phyloP scores from a whole-genome alignment of 257 asterid species.

The Solanum virginianum region DNA sequence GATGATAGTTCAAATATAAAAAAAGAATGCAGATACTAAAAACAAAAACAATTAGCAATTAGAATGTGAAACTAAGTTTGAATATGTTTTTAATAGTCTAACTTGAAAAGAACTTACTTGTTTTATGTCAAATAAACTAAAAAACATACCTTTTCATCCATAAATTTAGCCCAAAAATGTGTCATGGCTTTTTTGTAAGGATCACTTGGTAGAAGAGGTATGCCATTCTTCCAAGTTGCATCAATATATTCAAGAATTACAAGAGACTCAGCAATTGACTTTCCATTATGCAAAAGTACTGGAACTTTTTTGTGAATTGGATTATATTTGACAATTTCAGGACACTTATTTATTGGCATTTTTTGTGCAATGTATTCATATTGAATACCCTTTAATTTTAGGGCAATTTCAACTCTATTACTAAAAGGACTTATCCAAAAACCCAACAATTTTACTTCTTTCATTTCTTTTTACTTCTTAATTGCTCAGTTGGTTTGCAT shows the following conservation, averaged over 20 bases:
- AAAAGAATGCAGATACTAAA: too few relatives aligned
- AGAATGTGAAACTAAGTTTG: too few relatives aligned
- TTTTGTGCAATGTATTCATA: constrained; percentile 30
- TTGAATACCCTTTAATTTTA: constrained; percentile 28
- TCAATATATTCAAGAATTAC: constrained; percentile 49
- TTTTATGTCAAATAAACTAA: too few relatives aligned
- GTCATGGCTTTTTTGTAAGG: constrained; percentile 26
- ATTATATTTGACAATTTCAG: constrained; percentile 25
- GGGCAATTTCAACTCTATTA: constrained; percentile 26
- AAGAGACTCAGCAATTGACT: constrained; percentile 24
- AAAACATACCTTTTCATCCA: constrained; percentile 33
- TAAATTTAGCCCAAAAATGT: constrained; percentile 43
- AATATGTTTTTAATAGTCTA: too few relatives aligned
- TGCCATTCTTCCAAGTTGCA: constrained; percentile 22
- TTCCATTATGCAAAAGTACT: constrained; percentile 32
- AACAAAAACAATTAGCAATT: too few relatives aligned
- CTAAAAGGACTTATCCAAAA: constrained; percentile 24
- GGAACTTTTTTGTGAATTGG: constrained; percentile 37
- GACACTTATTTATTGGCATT: constrained; percentile 15
- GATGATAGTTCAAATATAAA: too few relatives aligned
- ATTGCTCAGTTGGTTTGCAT: background rate
- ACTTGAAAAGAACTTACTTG: too few relatives aligned
- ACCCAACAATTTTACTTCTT: constrained; percentile 35
- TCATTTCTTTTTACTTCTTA: constrained; percentile 8
- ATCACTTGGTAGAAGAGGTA: constrained; percentile 25